These are phyloP conservation scores for Fusarium tuaranense DNA, from an alignment of 2,329 filamentous ascomycete species.

Conservation along the genomic window DNA sequence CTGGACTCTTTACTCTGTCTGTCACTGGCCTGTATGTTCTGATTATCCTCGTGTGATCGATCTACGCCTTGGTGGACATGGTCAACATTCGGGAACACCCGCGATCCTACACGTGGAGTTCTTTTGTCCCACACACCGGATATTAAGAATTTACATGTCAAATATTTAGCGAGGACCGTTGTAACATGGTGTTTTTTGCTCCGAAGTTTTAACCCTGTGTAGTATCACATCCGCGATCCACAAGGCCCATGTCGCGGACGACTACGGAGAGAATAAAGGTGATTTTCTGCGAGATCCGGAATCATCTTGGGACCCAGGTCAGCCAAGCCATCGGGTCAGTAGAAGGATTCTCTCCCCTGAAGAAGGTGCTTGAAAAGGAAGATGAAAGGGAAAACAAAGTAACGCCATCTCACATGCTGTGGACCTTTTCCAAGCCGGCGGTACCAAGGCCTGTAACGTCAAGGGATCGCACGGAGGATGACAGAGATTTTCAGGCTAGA, in stretches of 20 bases:
- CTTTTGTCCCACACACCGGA: neutral
- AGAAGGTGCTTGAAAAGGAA: neutral
- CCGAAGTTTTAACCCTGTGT: constrained; percentile 11
- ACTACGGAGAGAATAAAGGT: neutral
- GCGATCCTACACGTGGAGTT: neutral
- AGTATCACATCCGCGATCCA: neutral
- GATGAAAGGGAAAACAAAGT: neutral
- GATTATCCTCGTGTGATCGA: neutral
- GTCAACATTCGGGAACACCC: neutral
- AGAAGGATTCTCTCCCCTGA: neutral
- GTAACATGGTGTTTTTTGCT: neutral
- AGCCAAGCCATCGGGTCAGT: neutral
- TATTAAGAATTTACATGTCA: constrained; percentile 1
- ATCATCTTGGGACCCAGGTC: neutral
- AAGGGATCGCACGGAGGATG: neutral
- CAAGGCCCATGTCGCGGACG: neutral
- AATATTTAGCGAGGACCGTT: neutral
- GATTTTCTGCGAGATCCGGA: neutral
- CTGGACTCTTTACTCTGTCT: neutral
- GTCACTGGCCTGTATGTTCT: neutral
- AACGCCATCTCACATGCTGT: constrained; percentile 3
- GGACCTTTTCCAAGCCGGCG: neutral
- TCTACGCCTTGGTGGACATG: neutral
- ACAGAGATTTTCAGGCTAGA: neutral
- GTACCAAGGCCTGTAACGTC: neutral